Percentiles rank a stretch among this genome's conserved stretches.
phyloP scores from a whole-genome alignment of 164 flowering plant genomes.

The Piper betle region DNA sequence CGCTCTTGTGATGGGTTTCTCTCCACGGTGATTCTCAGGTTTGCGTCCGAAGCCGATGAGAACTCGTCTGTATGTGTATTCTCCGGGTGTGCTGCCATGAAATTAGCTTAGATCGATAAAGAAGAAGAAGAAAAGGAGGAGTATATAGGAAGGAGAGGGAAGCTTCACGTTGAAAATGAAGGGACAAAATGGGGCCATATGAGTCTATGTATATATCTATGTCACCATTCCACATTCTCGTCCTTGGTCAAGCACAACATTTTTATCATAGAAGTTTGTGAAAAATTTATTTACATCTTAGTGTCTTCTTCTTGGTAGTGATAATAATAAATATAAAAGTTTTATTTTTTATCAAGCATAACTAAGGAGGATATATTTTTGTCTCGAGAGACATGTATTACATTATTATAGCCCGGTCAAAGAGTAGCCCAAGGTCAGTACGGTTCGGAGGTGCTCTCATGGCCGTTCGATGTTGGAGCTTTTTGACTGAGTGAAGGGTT shows the following conservation, averaged over 20 bases:
- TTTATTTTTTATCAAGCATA: too few species aligned
- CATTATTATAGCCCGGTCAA: not conserved
- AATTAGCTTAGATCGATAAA: not conserved
- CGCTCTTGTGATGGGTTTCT: constrained; percentile 45
- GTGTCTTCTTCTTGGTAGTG: too few species aligned
- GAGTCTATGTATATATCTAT: not conserved
- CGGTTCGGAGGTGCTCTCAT: not conserved
- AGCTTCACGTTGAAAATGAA: not conserved
- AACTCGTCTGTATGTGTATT: not conserved
- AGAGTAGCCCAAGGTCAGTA: not conserved
- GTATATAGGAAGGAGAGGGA: not conserved
- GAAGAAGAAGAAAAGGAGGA: not conserved
- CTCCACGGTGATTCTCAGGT: constrained; percentile 47
- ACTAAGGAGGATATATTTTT: too few species aligned
- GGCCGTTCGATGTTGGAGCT: not conserved
- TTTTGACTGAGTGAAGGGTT: not conserved
- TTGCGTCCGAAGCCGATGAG: constrained; percentile 1
- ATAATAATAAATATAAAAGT: too few species aligned
- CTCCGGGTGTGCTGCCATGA: not conserved
- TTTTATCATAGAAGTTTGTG: too few species aligned
- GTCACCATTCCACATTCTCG: not conserved
- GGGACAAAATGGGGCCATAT: not conserved
- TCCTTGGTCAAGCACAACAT: too few species aligned
- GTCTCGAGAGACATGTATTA: not conserved
- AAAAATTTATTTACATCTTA: too few species aligned